These are phyloP conservation scores for Agrocybe chaxingu DNA, from an alignment of 768 basidiomycete genomes.

Conservation along the genomic window DNA sequence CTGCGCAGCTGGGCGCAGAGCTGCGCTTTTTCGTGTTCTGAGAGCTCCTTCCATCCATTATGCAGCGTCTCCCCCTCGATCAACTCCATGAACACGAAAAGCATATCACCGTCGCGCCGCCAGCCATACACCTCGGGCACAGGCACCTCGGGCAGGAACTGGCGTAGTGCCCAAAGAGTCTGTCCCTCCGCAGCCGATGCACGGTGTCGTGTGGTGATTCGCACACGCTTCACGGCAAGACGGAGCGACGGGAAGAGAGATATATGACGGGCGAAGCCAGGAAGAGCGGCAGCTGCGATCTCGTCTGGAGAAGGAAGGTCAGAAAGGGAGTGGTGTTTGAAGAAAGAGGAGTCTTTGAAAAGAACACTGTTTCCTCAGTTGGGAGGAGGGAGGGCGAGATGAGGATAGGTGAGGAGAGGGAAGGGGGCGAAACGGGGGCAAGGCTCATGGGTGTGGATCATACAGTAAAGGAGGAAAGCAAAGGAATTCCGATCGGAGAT, in stretches of 20 bases:
- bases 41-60: conserved; percentile 1
- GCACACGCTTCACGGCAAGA: background rate
- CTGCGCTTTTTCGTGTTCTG: background rate
- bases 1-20: background rate
- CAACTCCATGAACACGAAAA: conserved; percentile 5
- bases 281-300: background rate
- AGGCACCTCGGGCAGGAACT: background rate
- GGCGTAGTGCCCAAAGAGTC: background rate
- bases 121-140: conserved; percentile 2
- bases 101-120: background rate
- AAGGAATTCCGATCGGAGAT: too few relatives aligned
- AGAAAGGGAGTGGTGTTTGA: background rate
- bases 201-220: background rate
- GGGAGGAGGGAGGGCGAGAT: background rate
- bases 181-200: conserved; percentile 2
- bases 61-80: conserved; percentile 5
- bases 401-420: background rate
- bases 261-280: background rate
- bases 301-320: background rate
- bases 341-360: conserved; percentile 1
- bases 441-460: too few relatives aligned
- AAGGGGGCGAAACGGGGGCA: too few relatives aligned
- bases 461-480: too few relatives aligned
- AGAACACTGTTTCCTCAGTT: background rate
- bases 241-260: background rate